Evolutionary conservation across 768 basidiomycete species (phyloP).

Genomic region (Boletus vinaceobasis): DNA sequence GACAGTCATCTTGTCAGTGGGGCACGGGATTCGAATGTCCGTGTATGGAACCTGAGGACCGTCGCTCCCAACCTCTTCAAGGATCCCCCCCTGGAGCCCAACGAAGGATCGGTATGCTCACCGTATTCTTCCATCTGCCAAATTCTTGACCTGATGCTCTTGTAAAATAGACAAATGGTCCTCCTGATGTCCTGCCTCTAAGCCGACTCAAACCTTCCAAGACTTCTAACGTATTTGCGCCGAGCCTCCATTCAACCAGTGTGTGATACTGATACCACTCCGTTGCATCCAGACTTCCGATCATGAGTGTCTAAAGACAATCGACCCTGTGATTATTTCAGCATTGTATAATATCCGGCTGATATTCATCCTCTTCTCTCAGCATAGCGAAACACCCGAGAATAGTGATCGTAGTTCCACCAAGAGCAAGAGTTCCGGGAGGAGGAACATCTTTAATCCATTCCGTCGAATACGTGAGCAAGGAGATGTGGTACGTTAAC

Average conservation of each 20-base stretch:
- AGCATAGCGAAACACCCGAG: background rate
- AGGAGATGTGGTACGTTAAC: background rate
- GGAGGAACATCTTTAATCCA: background rate
- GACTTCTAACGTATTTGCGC: background rate
- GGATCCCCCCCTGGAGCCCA: constrained; percentile 7
- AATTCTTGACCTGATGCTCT: background rate
- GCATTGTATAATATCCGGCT: no score
- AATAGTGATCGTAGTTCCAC: background rate
- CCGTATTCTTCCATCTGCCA: no score
- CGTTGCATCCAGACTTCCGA: background rate
- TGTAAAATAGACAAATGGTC: background rate
- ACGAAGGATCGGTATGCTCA: constrained; percentile 12
- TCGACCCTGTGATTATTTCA: background rate
- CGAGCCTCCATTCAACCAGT: background rate
- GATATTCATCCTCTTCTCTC: background rate
- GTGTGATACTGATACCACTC: background rate
- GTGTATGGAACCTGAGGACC: constrained; percentile 14
- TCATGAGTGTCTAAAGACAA: background rate
- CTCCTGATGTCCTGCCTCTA: no score
- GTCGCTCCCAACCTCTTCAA: constrained; percentile 14
- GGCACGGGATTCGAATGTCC: constrained; percentile 11
- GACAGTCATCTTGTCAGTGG: constrained; percentile 16
- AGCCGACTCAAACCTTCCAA: background rate
- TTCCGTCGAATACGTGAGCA: background rate
- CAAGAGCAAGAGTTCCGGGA: background rate